These are phyloP conservation scores for Phellinidium pouzarii DNA, from an alignment of 1,284 basidiomycete species.

Conservation along the genomic window DNA sequence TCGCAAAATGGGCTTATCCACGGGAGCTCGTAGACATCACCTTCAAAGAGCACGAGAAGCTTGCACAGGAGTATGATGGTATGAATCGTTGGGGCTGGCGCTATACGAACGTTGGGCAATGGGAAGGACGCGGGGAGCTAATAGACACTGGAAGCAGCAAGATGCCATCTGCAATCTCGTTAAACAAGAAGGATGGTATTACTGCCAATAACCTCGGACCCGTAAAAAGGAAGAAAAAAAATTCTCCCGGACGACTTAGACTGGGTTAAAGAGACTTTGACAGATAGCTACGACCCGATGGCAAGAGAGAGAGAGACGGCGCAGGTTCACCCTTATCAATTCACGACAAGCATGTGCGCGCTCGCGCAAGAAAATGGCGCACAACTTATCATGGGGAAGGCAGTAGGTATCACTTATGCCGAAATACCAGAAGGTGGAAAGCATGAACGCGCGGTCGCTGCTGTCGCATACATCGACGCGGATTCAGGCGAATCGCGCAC, in stretches of 20 bases:
- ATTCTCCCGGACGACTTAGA: conserved; percentile 50
- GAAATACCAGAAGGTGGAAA: conserved; percentile 15
- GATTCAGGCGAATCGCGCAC: conserved; percentile 26
- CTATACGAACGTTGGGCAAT: conserved; percentile 55
- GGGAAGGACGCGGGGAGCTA: conserved; percentile 53
- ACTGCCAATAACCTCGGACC: conserved; percentile 29
- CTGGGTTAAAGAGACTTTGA: conserved; percentile 57
- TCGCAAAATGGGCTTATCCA: conserved; percentile 77
- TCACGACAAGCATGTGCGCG: conserved; percentile 73
- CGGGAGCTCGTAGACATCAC: conserved; percentile 74
- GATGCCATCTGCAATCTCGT: conserved; percentile 25
- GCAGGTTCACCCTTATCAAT: conserved; percentile 76
- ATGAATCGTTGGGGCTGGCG: conserved; percentile 79
- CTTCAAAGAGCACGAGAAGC: conserved; percentile 71
- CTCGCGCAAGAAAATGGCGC: conserved; percentile 54
- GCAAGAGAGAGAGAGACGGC: conserved; percentile 57
- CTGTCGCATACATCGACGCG: conserved; percentile 44
- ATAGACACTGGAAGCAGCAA: conserved; percentile 23
- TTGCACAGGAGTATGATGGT: conserved; percentile 73
- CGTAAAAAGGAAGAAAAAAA: conserved; percentile 21
- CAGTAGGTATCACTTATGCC: conserved; percentile 31
- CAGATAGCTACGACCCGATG: conserved; percentile 55
- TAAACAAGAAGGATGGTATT: conserved; percentile 41
- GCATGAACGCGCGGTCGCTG: conserved; percentile 38
- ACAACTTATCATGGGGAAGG: conserved; percentile 38